These are phyloP conservation scores for Fusarium concolor DNA, from an alignment of 2,329 filamentous ascomycete species.

Conservation along the genomic window DNA sequence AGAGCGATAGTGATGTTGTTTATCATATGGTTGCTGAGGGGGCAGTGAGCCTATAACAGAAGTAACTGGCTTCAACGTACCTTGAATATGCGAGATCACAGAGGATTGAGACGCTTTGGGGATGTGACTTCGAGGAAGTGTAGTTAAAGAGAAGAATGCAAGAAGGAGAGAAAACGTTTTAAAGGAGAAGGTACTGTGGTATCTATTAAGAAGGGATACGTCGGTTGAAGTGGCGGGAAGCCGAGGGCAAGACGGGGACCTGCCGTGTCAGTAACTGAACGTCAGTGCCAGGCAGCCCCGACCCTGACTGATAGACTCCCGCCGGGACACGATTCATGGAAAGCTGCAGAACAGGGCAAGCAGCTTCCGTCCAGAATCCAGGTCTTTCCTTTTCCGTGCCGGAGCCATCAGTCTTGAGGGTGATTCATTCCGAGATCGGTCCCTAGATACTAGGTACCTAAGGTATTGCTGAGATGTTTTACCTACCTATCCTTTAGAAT, in stretches of 20 bases:
- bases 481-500: not conserved
- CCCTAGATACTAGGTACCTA: too few relatives aligned
- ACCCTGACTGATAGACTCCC: slow-evolving; percentile 18
- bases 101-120: slow-evolving; percentile 19
- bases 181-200: slow-evolving; percentile 14
- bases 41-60: not conserved
- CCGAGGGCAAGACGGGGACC: slow-evolving; percentile 27
- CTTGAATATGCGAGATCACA: slow-evolving; percentile 24
- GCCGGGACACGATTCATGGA: slow-evolving; percentile 35
- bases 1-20: not conserved
- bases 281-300: slow-evolving; percentile 20
- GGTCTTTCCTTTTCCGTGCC: not conserved
- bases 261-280: slow-evolving; percentile 27
- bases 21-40: not conserved
- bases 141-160: slow-evolving; percentile 12
- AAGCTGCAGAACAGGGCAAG: slow-evolving; percentile 27
- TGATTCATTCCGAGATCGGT: not conserved
- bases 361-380: slow-evolving; percentile 1
- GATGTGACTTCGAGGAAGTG: slow-evolving; percentile 14
- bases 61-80: slow-evolving; percentile 27
- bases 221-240: slow-evolving; percentile 32
- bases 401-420: not conserved
- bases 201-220: slow-evolving; percentile 34
- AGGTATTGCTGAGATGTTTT: not conserved
- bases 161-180: not conserved